Percentiles rank a stretch among this genome's conserved stretches.
These are phyloP conservation scores for Trichocladium uniseriatum DNA, from an alignment of 495 filamentous ascomycete species.

Conservation along the genomic window DNA sequence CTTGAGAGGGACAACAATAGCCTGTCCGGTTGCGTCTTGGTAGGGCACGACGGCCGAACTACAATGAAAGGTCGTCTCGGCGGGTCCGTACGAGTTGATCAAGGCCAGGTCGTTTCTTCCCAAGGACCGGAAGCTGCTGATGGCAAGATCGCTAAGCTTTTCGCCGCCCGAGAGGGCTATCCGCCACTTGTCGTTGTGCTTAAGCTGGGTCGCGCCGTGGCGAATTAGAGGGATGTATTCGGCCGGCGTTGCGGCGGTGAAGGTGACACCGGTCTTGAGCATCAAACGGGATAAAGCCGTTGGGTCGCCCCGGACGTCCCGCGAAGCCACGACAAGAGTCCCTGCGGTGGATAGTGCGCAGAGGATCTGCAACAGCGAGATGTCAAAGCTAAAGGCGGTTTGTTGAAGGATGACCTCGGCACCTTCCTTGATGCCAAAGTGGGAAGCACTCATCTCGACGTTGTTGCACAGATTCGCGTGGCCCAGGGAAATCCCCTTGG, in stretches of 20 bases:
- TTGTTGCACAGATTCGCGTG: slow-evolving; percentile 5
- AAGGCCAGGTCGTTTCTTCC: too few species aligned
- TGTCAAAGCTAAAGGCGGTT: slow-evolving; percentile 23
- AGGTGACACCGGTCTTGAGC: too few species aligned
- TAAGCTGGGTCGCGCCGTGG: too few species aligned
- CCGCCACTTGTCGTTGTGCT: too few species aligned
- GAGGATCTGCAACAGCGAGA: slow-evolving; percentile 24
- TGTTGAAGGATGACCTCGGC: slow-evolving; percentile 23
- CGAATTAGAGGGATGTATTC: too few species aligned
- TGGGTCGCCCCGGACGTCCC: slow-evolving; percentile 13
- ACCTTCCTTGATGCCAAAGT: neutral
- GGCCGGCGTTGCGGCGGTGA: too few species aligned
- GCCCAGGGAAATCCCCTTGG: slow-evolving; percentile 34
- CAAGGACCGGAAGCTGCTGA: too few species aligned
- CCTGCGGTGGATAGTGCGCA: slow-evolving; percentile 19
- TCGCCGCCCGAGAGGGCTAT: too few species aligned
- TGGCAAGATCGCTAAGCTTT: too few species aligned
- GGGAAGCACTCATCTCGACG: neutral
- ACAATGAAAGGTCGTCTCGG: slow-evolving; percentile 10
- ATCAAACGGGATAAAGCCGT: slow-evolving; percentile 5
- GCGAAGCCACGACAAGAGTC: slow-evolving; percentile 14
- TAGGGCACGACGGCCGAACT: neutral
- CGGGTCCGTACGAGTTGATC: too few species aligned
- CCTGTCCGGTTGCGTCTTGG: neutral
- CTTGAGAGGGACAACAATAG: neutral